Conservation (phyloP, 176 grass and related monocot genomes). For the Stipa capillata region DNA sequence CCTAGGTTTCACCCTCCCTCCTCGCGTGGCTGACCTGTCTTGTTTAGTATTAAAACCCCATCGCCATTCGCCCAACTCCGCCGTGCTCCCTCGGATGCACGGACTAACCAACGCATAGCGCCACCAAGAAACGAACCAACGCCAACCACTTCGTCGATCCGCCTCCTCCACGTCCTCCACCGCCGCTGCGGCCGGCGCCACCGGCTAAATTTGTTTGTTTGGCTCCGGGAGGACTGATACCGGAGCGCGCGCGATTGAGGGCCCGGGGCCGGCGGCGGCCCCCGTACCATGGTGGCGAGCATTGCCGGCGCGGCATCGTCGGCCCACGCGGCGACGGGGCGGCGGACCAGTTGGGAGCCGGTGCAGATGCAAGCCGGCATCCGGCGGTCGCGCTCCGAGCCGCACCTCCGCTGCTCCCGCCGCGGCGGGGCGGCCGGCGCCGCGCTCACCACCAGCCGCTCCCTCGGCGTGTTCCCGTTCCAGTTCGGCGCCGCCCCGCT, state of each 20-base stretch:
- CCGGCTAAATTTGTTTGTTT: background rate
- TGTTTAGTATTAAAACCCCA: slow-evolving; percentile 20
- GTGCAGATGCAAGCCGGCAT: slow-evolving; percentile 45
- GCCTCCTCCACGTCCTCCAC: background rate
- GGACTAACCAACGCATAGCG: background rate
- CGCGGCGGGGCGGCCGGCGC: slow-evolving; percentile 22
- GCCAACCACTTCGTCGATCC: slow-evolving; percentile 1
- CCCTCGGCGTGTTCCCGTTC: slow-evolving; percentile 63
- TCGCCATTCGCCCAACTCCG: background rate
- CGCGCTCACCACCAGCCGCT: slow-evolving; percentile 57
- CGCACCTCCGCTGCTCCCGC: slow-evolving; percentile 52
- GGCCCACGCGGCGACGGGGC: background rate
- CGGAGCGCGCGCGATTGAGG: background rate
- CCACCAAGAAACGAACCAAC: background rate
- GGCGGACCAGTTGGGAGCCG: slow-evolving; percentile 17
- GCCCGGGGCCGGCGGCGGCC: background rate
- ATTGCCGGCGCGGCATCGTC: slow-evolving; percentile 18
- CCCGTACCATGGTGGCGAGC: slow-evolving; percentile 48
- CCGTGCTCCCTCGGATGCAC: slow-evolving; percentile 6
- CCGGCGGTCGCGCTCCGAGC: slow-evolving; percentile 62
- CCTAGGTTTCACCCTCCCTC: slow-evolving; percentile 1
- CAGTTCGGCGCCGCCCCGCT: slow-evolving; percentile 48
- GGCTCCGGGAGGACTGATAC: background rate
- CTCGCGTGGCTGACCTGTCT: background rate
- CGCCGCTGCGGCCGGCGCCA: background rate